Evolutionary conservation across 2,329 filamentous ascomycete genomes (phyloP).

Genomic region (Sordariomycetes sp.): DNA sequence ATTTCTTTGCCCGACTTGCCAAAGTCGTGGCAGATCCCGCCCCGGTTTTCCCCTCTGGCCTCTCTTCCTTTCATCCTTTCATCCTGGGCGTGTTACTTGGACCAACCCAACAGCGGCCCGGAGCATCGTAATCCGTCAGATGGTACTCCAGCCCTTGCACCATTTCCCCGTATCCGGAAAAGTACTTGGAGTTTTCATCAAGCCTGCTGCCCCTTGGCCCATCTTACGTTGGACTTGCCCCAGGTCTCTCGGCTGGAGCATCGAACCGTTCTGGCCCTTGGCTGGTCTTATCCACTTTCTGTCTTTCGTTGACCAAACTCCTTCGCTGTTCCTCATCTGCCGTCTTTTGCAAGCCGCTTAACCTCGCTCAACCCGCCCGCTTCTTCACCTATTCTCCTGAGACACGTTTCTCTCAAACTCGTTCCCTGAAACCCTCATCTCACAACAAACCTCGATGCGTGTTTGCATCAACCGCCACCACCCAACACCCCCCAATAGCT

Average conservation of each 20-base stretch:
- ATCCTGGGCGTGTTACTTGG: background rate
- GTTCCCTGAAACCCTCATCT: background rate
- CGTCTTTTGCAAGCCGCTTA: background rate
- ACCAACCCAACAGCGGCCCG: background rate
- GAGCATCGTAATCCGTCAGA: no score
- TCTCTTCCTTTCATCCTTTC: constrained; percentile 1
- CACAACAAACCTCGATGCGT: background rate
- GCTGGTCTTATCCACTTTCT: background rate
- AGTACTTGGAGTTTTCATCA: no score
- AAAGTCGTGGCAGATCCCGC: no score
- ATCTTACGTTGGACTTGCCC: background rate
- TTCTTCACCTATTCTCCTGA: background rate
- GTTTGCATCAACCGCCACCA: background rate
- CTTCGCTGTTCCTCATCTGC: background rate
- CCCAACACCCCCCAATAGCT: background rate
- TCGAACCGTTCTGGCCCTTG: background rate
- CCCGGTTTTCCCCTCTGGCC: background rate
- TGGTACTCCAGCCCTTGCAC: no score
- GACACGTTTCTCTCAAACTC: background rate
- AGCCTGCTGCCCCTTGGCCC: no score
- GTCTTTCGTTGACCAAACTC: background rate
- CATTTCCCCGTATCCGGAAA: no score
- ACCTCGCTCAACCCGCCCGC: background rate
- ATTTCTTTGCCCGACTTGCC: constrained; percentile 4
- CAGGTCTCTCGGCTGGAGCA: background rate